Base-by-base conservation (phyloP, 306 rosid genomes). In the Cicer yamashitae region DNA sequence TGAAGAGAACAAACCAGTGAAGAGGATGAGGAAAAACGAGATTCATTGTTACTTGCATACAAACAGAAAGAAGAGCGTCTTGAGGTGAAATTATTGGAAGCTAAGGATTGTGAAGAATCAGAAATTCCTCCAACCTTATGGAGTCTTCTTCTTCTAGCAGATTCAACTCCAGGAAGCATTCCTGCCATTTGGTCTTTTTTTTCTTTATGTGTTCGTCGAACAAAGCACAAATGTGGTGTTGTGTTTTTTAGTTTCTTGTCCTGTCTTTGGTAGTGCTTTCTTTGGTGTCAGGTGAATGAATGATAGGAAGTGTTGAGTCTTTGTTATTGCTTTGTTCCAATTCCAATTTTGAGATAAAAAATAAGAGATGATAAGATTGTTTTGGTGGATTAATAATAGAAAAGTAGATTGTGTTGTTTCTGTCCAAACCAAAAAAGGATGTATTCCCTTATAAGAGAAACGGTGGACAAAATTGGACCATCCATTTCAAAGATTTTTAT, bases 151-250 rank as follows among this genome's bases (percentile, higher is more conserved):
- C 93, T 86, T 70, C 97, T 59, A 0, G 98, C 98, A 46, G 87
- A 89, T 85, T 93, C 96, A 48, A 93, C 98, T 71, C 98, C 98
- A 2, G 96, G 93, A 73, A 93, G 93, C 92, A 85, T 90, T 74
- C 96, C 96, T 25, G 96, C 93, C 96, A 90, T 89, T 22, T 47
- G 44, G 20, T 15, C 5, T 8, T 7, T 6, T n/a, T 62, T 38
- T 14, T 25, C 30, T 1, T 59, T n/a, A 3, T 20, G 1, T 45
- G 41, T 12, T 20, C 13, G 44, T 20, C 13, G 44, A 57, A 56
- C 41, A 34, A 37, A 8, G 10, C 7, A 44, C 47, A 15, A 58
- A 15, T 13, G 5, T n/a, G n/a, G 17, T 12, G n/a, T 22, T 62
- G 8, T 18, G 67, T 25, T 15, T 64, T 4, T 58, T 38, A 9